Evolutionary conservation across 768 basidiomycete genomes (phyloP), one percentile per base, ranked within the genome.

Genomic region (Lepiota brunneoincarnata): DNA sequence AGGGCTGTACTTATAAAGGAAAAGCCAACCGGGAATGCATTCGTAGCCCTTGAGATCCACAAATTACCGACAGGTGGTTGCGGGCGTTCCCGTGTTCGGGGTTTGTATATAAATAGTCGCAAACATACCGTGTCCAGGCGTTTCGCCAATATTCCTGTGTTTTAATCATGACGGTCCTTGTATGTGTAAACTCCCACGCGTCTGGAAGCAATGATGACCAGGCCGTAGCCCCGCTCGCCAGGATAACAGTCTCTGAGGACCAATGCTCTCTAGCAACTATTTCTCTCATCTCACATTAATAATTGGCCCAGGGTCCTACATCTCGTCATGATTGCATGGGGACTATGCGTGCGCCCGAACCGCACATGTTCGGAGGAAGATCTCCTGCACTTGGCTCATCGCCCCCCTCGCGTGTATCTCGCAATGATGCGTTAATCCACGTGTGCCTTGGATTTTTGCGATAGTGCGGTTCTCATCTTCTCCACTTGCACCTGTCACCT

Each of bases 291-390:
- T 38, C 37, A 45, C 49, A 49, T 48, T 61, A 60, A 60, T 61
- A 63, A 61, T 57, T 48, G 41, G 59, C 53, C 57, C 20, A 38
- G 23, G 42, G 40, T 55, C 46, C 45, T 53, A 50, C 55, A 59
- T 53, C 47, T 62, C 52, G 56, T 62, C 58, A 61, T 63, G 59
- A 64, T 62, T 63, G 52, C 67, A 64, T 66, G 67, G 61, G 59
- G 57, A 55, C 59, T 58, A 57, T 59, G 64, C 67, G 65, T 60
- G 58, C 56, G 58, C 53, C 42, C 51, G 42, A 55, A 52, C 41
- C 24, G 54, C 55, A 49, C 57, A 59, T 62, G 57, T 58, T 46
- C 67, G n/a, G 64, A 59, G 66, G 67, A 68, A 59, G 57, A 47
- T 54, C 56, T 57, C 46, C 59, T 59, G 52, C 59, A 57, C 51